A percentile compares a stretch with the other conserved stretches of the same genome.
phyloP scores from a whole-genome alignment of 2,329 filamentous ascomycete genomes.

The Colletotrichum eremochloae region DNA sequence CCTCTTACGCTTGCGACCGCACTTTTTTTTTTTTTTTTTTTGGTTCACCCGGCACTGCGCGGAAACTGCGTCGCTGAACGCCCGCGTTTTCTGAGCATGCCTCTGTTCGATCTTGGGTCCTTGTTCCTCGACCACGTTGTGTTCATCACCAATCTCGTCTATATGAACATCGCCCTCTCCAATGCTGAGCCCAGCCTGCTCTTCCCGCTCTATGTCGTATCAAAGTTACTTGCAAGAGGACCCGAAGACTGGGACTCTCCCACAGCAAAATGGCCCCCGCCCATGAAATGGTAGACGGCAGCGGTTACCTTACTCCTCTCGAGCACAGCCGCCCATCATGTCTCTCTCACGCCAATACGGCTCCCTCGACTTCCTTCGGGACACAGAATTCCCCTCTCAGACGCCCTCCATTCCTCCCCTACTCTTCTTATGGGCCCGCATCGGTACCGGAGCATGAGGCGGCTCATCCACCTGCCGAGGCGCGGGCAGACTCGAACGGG shows the following conservation, averaged over 20 bases:
- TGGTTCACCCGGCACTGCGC: constrained; percentile 14
- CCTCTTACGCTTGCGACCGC: constrained; percentile 25
- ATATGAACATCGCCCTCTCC: constrained; percentile 65
- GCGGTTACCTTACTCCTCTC: constrained; percentile 55
- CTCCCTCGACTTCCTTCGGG: constrained; percentile 10
- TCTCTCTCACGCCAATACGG: constrained; percentile 44
- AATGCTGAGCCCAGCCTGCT: constrained; percentile 62
- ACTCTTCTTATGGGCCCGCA: constrained; percentile 36
- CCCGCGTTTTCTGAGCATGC: constrained; percentile 54
- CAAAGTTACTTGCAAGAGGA: constrained; percentile 61
- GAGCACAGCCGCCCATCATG: constrained; percentile 51
- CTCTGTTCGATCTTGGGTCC: constrained; percentile 65
- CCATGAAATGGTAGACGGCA: constrained; percentile 49
- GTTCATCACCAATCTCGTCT: constrained; percentile 67
- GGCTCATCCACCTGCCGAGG: constrained; percentile 23
- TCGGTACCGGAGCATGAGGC: constrained; percentile 9
- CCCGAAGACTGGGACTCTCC: constrained; percentile 61
- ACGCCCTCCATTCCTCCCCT: constrained; percentile 35
- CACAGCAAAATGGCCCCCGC: constrained; percentile 54
- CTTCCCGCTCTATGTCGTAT: constrained; percentile 62
- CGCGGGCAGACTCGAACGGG: constrained; percentile 44
- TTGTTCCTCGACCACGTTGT: constrained; percentile 65
- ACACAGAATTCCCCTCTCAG: constrained; percentile 15
- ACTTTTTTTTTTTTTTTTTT: not conserved
- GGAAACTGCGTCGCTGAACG: constrained; percentile 32